Evolutionary conservation across 257 asterid species (phyloP), one percentile per base, ranked within the genome.

Genomic region (Gentiana dahurica): DNA sequence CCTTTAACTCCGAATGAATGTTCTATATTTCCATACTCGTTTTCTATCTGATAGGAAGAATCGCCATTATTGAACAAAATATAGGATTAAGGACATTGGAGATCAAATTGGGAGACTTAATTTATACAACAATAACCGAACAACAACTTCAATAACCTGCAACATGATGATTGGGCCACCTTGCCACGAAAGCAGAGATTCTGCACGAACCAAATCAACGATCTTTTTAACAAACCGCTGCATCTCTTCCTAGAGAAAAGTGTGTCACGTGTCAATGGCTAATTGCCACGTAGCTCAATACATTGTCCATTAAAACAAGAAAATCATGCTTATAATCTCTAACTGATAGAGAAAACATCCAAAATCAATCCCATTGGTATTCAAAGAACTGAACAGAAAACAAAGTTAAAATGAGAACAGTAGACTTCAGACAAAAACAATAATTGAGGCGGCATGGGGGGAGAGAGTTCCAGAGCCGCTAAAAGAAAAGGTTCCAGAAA

Each of bases 11-110:
- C 98, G 67, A 57, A 87, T 43, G 91, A 81, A 72, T 77, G 72
- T 80, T 87, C 95, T 10, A 90, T 61, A 70, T 87, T 77, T 73
- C 98, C 98, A 75, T 90, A 90, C 71, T 87, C 98, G 73, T 90
- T 87, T 65, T 90, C 98, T 58, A 90, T 90, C 98, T 90, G 86
- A 65, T 39, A 73, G 74, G 54, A 50, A 34, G 37, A 41, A 4
- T 10, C 0, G 9, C 9, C 46, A 7, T 5, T 41, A 41, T 41
- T 41, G 9, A 7, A 41, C 6, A 41, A 41, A 4, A 5, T 41
- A 41, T 10, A 1, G 46, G 46, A 41, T 41, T 5, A 2, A 41
- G 46, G 46, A 41, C 6, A 10, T 5, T 10, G 9, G 46, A 41
- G 46, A 41, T 10, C 6, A 5, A 7, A 41, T 41, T 41, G 6